Conservation (phyloP, 2,329 filamentous ascomycete genomes). For the Aureobasidium sp. region DNA sequence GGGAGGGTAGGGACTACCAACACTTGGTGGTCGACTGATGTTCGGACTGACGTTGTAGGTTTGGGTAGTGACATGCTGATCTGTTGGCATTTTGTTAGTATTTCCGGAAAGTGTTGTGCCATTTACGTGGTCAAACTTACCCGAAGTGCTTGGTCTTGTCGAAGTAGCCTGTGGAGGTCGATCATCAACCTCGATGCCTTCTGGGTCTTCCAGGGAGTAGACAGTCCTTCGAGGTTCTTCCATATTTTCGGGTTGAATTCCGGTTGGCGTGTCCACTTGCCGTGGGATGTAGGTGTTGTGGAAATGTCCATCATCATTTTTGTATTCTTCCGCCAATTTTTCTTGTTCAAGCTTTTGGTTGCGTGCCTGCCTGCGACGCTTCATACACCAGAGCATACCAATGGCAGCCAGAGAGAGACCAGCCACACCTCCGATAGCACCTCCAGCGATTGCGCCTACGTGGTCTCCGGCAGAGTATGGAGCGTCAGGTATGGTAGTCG, state of each 20-base stretch:
- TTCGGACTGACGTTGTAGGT: background rate
- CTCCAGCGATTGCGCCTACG: background rate
- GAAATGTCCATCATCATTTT: background rate
- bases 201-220: background rate
- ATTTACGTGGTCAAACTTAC: background rate
- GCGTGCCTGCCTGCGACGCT: background rate
- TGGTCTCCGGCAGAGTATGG: background rate
- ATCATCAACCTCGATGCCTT: constrained; percentile 1
- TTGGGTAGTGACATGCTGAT: background rate
- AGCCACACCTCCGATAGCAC: background rate
- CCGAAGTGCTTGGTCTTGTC: background rate
- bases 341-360: background rate
- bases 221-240: background rate
- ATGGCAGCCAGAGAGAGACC: background rate
- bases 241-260: background rate
- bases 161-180: background rate
- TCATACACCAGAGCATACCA: background rate
- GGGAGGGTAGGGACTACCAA: background rate
- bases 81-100: background rate
- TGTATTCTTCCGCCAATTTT: background rate
- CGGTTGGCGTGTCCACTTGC: background rate
- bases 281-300: background rate
- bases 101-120: background rate
- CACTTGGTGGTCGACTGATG: background rate
- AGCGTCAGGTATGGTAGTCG: background rate